Base-by-base conservation (phyloP, 108 stramenopile species). In the Epipyxis sp. region DNA sequence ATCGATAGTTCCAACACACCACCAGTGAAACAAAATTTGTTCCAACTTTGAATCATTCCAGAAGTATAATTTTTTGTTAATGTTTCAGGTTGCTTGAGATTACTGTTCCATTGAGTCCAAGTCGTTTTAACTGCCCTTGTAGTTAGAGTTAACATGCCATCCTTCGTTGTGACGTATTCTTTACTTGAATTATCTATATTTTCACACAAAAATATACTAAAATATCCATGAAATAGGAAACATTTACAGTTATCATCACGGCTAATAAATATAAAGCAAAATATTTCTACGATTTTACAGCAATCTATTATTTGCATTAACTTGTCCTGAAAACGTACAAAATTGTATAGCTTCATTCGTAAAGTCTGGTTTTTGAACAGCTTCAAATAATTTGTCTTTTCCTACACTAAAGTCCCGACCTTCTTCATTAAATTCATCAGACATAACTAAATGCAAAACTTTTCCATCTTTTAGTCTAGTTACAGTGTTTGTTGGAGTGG, bases 1-100 rank as follows among this genome's bases (percentile, higher is more conserved):
- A 91, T 92, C 1, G 76, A 71, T 68, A 93, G 90, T 82, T 94
- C 94, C 50, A 94, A 80, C 69, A 94, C 91, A 0, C 94, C 94
- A 3, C 94, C 94, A 6, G 90, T 91, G 65, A 92, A 84, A 80
- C 94, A 94, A 82, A 94, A 94, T 81, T 94, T 94, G 76, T 93
- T 92, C 94, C 94, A 94, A 30, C 91, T 85, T 81, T 94, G 94
- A 2, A 94, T 25, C 76, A 59, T 77, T 32, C 13, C 71, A 27
- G 71, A 74, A 10, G 37, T 39, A 37, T 74, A 74, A 32, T 74
- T 27, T 42, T 74, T 74, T 32, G 27, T 27, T 32, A 34, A 34
- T 3, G n/a, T 13, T 3, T 35, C 10, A 32, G 44, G 50, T 6
- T 20, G 46, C 6, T 50, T 13, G 46, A 6, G 6, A 20, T 6